Evolutionary conservation across 495 filamentous ascomycete species (phyloP), one percentile per base, ranked within the genome.

Genomic region (Trichoderma gamsii): DNA sequence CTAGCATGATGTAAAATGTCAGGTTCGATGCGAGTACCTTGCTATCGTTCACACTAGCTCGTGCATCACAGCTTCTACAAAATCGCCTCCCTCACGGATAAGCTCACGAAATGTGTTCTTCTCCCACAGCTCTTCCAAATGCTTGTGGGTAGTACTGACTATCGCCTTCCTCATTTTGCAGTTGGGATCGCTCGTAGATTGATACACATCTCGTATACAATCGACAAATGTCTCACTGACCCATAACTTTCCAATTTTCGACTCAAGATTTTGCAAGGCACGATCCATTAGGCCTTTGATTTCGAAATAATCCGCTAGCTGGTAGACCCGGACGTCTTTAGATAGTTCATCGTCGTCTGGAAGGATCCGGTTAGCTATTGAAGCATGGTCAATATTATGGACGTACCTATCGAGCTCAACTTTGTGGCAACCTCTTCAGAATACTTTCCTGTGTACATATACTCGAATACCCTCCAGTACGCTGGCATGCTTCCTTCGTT

Each of bases 381-480:
- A 7, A 59, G 51, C n/a, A 25, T 13, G 27, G 23, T 27, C 7
- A 49, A 15, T 27, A 6, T 5, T 27, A 21, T 59, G 3, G 13
- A 25, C 51, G 9, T 11, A 27, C 51, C 51, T 59, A 25, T 59
- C 21, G 51, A 27, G n/a, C 9, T 29, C n/a, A 69, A 32, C 11
- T 2, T 8, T 43, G 65, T 27, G 16, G 18, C 29, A 2, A 35
- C 12, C 15, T 63, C n/a, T 27, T 69, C n/a, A 13, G 46, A 15
- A 35, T 69, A 69, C 9, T 43, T 41, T 52, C 64, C 64, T 23
- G 21, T 69, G 61, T 69, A 69, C 46, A 69, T 66, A 41, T 69
- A 66, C 32, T 69, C 64, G 7, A 69, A 69, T 9, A 69, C 46
- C 59, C 64, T 69, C 64, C 64, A 69, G 49, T 69, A 38, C 9